Base-by-base conservation (phyloP, 345 rosid genomes). In the Salix exigua region DNA sequence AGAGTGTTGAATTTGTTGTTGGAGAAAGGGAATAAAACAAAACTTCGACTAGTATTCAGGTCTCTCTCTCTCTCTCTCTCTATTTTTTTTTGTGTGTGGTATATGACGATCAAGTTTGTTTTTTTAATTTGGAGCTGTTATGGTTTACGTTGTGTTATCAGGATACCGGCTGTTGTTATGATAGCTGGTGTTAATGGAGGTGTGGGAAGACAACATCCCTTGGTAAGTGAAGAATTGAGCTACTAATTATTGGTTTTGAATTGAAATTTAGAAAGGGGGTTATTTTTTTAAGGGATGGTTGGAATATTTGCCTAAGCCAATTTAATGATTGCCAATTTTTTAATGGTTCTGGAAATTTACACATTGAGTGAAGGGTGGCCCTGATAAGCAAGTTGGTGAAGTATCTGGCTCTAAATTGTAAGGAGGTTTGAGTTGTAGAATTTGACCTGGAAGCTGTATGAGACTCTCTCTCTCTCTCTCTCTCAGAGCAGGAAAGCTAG, bases 121-220 rank as follows among this genome's bases (percentile, higher is more conserved):
- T 67, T 18, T 78, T 62, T 72, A 65, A 30, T 48, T 79, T 70
- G 48, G 44, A 31, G 50, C 70, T 70, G 66, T n/a, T 33, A 62
- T 73, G 70, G 55, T 76, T 12, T n/a, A 3, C 55, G 31, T 46
- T 64, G 46, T 84, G 72, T 48, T 40, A 46, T 82, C 77, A 93
- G 98, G 88, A 96, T 91, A 85, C 99, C 99, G 3, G 97, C 98
- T 80, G 96, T 93, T 42, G 69, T 91, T 50, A 88, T 93, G 91
- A 86, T 92, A 12, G 98, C 92, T 79, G 98, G 98, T 9, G 98
- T 91, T 23, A 91, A 93, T 71, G 99, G 99, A 80, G 97, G 99
- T 68, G 98, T 68, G 98, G 98, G 70, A 96, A 96, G 87, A 96
- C 99, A 9, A 91, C 99, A 14, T 96, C 98, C 79, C 99, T 96